These are phyloP conservation scores for Colletotrichum coccodes DNA, from an alignment of 2,329 filamentous ascomycete genomes.

Conservation along the genomic window DNA sequence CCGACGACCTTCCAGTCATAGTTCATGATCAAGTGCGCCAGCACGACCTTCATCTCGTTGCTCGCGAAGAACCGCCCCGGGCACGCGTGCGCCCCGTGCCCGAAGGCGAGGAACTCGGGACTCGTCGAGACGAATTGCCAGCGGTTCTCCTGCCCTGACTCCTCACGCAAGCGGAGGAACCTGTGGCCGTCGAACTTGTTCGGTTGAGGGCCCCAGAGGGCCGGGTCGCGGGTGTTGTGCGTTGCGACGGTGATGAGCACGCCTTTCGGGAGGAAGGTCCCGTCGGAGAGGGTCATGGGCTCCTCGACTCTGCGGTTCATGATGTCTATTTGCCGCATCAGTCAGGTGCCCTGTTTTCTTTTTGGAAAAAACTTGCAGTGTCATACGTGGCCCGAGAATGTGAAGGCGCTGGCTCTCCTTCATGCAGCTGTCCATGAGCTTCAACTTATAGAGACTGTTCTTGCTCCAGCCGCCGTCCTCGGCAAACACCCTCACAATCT, in stretches of 20 bases:
- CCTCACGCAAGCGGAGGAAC: slow-evolving; percentile 22
- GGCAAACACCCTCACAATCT: slow-evolving; percentile 47
- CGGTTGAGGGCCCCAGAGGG: slow-evolving; percentile 6
- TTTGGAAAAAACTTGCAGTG: too few species aligned
- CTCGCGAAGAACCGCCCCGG: slow-evolving; percentile 56
- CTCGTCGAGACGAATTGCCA: slow-evolving; percentile 54
- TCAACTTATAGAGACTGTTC: slow-evolving; percentile 48
- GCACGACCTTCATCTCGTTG: slow-evolving; percentile 56
- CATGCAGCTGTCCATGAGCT: slow-evolving; percentile 52
- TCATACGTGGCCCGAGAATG: slow-evolving; percentile 4
- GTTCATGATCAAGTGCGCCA: slow-evolving; percentile 51
- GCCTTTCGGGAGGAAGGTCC: slow-evolving; percentile 19
- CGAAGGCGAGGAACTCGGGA: slow-evolving; percentile 47
- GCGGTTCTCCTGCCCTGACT: slow-evolving; percentile 26
- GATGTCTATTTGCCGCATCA: not conserved
- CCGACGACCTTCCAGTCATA: slow-evolving; percentile 44
- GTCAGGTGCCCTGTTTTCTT: not conserved
- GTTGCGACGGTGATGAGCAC: not conserved
- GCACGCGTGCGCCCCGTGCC: slow-evolving; percentile 50
- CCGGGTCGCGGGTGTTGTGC: slow-evolving; percentile 3
- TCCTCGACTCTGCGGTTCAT: slow-evolving; percentile 10
- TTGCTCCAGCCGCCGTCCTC: slow-evolving; percentile 47
- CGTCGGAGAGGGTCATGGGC: slow-evolving; percentile 26
- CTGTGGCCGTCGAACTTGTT: slow-evolving; percentile 7
- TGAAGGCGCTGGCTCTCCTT: slow-evolving; percentile 49